Base-by-base conservation (phyloP, 352 stramenopile genomes). In the Globisporangium mamillatum region DNA sequence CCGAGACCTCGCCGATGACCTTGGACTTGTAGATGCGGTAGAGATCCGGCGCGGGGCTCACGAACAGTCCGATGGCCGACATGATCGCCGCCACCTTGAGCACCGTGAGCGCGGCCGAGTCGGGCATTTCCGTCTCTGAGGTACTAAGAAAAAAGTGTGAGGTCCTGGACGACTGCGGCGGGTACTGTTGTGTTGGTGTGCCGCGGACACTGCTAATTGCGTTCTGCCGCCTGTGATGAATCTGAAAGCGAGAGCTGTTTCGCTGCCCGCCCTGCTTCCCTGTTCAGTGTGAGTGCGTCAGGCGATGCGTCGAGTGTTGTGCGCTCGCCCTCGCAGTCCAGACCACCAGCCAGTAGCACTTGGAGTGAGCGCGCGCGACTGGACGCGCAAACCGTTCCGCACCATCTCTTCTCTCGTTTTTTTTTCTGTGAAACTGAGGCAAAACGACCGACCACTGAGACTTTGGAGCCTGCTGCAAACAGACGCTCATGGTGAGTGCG, bases 1-100 rank as follows among this genome's bases (percentile, higher is more conserved):
- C 24, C 20, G 64, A 69, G 4, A 69, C 58, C n/a, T 69, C 64
- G 41, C 64, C 64, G 41, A 64, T 64, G 3, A 10, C 25, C 32
- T 64, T 64, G 25, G 64, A 60, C 25, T 25, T 44, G 56, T 69
- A 55, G 56, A 69, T 64, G 56, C 64, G 64, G 3, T 27, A 38
- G 10, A 69, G 20, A 25, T 64, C 56, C 24, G 64, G 56, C 27
- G 27, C n/a, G 12, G 63, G 63, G 20, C 63, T 68, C 29, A 52
- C 48, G 32, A 66, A 66, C 25, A 66, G 61, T 5, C 29, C 61
- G 22, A 59, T 24, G 20, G 61, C 20, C 27, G 61, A 44, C n/a
- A 53, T 20, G 50, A 66, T 66, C 44, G 48, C 24, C 4, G 34
- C 29, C 29, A 60, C 61, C 46, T 66, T 52, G 50, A 66, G 34